Evolutionary conservation across 2,329 filamentous ascomycete species (phyloP), one percentile per base, ranked within the genome.

Genomic region (Fusarium sp.): DNA sequence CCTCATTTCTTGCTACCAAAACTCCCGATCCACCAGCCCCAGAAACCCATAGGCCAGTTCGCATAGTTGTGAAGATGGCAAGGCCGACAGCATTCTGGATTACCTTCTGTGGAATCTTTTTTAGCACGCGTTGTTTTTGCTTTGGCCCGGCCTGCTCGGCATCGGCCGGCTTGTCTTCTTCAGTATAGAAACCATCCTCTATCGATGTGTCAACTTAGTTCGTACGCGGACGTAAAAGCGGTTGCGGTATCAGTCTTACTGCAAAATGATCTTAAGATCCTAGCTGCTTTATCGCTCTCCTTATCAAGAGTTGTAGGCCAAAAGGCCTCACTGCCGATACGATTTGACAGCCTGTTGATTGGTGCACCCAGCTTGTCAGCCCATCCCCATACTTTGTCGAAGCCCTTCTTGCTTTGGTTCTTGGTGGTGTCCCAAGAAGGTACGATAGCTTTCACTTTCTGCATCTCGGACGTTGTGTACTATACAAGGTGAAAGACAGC

Each of bases 271-370:
- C 89, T 87, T 44, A 97, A 78, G 40, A 97, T 97, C 17, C 93
- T 84, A 22, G 93, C 93, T 1, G 93, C 93, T 81, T 97, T 97
- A 78, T 97, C 92, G 72, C 90, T 91, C 81, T 97, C 94, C 77
- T 93, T 93, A 74, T 97, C 93, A 70, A 97, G 83, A 1, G 90
- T 90, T 50, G 90, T 93, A 3, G 94, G 93, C 90, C 93, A 92
- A 77, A 97, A 97, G 5, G 92, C 90, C 79, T 97, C 93, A 37
- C 79, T 80, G 26, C 93, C 93, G 49, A 96, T 84, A 76, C 90
- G 92, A 80, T 96, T 94, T 24, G 90, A 92, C 15, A 96, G 78
- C 47, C 86, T 87, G 75, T 97, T 97, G 73, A 96, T 87, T 2
- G 93, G 93, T 3, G 86, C 87, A 17, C 92, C 91, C 13, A 83